Percentiles rank a stretch among this genome's conserved stretches.
Conservation (phyloP, 768 basidiomycete species). For the Hirschioporus abietinus region DNA sequence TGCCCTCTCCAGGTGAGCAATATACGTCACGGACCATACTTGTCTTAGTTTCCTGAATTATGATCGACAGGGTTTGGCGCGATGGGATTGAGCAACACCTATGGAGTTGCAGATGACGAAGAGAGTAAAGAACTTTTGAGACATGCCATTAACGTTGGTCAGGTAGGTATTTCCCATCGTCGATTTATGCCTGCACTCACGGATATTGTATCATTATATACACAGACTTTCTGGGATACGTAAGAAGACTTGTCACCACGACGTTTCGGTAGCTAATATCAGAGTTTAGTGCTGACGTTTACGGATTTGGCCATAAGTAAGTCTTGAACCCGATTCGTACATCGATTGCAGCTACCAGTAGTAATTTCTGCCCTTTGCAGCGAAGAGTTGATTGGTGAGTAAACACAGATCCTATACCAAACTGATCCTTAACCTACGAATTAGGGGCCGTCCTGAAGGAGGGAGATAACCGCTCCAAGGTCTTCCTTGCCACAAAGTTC, state of each 20-base stretch:
- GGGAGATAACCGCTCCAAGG: conserved; percentile 10
- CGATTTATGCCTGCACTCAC: background rate
- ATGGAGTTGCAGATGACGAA: conserved; percentile 8
- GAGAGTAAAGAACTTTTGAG: conserved; percentile 10
- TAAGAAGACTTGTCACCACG: background rate
- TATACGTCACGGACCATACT: background rate
- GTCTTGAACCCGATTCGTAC: background rate
- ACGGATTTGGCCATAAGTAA: conserved; percentile 11
- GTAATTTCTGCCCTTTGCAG: background rate
- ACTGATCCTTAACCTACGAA: background rate
- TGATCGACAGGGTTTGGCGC: conserved; percentile 9
- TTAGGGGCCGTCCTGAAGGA: conserved; percentile 10
- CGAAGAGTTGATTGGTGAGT: conserved; percentile 10
- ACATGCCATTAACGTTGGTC: conserved; percentile 10
- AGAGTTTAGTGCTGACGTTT: conserved; percentile 7
- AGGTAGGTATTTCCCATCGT: background rate
- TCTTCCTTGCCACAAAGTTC: conserved; percentile 12
- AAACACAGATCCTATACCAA: background rate
- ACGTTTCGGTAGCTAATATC: background rate
- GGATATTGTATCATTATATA: background rate
- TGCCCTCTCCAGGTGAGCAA: conserved; percentile 8
- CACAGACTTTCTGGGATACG: conserved; percentile 10
- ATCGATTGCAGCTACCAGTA: background rate
- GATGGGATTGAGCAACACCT: conserved; percentile 10
- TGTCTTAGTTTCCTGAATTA: background rate